Evolutionary conservation across 805 yeast genomes (phyloP).

Genomic region (Sugiyamaella floridensis): DNA sequence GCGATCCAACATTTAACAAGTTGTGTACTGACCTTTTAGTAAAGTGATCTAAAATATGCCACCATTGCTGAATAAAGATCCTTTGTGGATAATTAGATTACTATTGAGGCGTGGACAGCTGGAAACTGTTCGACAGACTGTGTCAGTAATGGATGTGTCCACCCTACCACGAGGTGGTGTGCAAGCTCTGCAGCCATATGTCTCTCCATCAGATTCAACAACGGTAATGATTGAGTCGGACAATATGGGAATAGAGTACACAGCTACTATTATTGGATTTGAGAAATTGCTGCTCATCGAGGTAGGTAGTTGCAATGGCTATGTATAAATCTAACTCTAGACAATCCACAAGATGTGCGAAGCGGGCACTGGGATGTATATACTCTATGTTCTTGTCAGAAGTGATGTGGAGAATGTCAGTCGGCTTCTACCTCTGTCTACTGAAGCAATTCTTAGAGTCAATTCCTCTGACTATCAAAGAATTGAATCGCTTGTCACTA

Average conservation of each 20-base stretch:
- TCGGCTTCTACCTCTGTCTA: not conserved
- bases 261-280: not conserved
- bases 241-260: not conserved
- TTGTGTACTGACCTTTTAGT: no score
- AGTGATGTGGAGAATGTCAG: not conserved
- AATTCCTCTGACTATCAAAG: not conserved
- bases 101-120: no score
- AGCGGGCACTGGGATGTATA: not conserved
- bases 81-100: no score
- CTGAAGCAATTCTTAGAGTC: not conserved
- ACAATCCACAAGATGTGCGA: not conserved
- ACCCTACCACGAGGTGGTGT: not conserved
- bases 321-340: not conserved
- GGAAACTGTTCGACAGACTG: no score
- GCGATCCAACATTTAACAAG: no score
- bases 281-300: no score
- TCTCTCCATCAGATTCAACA: not conserved
- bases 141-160: not conserved
- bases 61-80: no score
- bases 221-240: not conserved
- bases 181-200: not conserved
- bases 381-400: not conserved
- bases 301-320: not conserved
- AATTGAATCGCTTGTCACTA: not conserved
- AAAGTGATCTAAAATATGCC: no score